Evolutionary conservation across 495 filamentous ascomycete genomes (phyloP), one percentile per base, ranked within the genome.

Genomic region (Penicillium turbatum): DNA sequence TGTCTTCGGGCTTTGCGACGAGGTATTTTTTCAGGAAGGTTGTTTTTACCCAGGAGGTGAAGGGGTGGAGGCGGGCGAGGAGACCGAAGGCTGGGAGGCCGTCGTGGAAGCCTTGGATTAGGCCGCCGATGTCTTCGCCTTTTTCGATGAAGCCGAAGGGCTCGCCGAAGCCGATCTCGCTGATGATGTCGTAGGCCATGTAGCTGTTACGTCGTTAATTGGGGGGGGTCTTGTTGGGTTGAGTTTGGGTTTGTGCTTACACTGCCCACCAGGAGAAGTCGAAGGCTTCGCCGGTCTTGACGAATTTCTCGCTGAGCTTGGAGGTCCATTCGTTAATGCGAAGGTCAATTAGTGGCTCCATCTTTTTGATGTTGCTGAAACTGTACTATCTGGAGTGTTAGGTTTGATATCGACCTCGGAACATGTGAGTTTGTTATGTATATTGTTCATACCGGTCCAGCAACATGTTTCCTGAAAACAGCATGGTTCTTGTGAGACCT

Each of bases 101-200:
- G 24, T 72, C 71, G 42, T 82, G 75, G 56, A 82, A 77, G 2
- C 71, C 69, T 39, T 77, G 66, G 38, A 83, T 77, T 7, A 86
- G 72, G 21, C 77, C 73, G 34, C 76, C 72, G 29, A 81, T 71
- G 59, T 89, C 86, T 6, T 71, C 65, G 26, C 82, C 83, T 47
- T 72, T 72, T 37, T 78, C 72, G 3, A 87, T 68, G 58, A 81
- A 86, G 12, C 85, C 85, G 17, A 88, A 75, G 1, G 83, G 74
- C 30, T 76, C 68, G 11, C 84, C 83, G 60, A 85, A 85, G 8
- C 79, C 82, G 31, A 88, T 70, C 55, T 86, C 79, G 10, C 78
- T 79, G 50, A 89, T 83, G 2, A 83, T 74, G 56, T 89, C 86
- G 56, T 86, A 80, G 6, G 82, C 80, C 61, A 82, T 78, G 48